Conservation (phyloP, 495 filamentous ascomycete species). For the Cercophora sp. region DNA sequence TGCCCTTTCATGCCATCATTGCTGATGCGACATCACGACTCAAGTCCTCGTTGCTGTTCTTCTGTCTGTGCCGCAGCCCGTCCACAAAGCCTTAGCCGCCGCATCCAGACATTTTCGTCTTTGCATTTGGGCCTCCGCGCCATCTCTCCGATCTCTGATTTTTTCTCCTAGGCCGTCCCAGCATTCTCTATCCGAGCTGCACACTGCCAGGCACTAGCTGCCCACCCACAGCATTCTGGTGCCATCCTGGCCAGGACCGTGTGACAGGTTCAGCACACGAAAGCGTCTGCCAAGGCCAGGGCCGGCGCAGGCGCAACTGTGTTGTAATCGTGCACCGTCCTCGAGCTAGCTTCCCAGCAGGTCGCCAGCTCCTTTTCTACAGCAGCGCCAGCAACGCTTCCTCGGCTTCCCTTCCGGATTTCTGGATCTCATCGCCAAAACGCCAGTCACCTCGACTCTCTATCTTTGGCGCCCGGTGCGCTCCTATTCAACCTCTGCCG, state of each 20-base stretch:
- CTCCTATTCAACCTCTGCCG: neutral
- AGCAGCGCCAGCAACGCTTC: neutral
- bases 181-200: neutral
- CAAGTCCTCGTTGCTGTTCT: neutral
- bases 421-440: too few species aligned
- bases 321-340: conserved; percentile 11
- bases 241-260: conserved; percentile 9
- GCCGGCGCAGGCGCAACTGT: conserved; percentile 18
- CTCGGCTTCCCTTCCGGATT: neutral
- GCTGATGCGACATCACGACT: neutral
- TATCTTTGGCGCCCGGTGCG: neutral
- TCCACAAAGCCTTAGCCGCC: too few species aligned
- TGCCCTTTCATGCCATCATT: neutral
- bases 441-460: neutral
- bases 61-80: too few species aligned
- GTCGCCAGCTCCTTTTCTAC: neutral
- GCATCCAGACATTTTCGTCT: too few species aligned
- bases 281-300: conserved; percentile 13
- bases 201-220: conserved; percentile 1
- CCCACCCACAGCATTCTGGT: conserved; percentile 7
- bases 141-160: too few species aligned
- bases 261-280: conserved; percentile 13
- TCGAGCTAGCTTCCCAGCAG: neutral
- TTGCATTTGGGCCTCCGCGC: too few species aligned
- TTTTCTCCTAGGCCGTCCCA: too few species aligned